phyloP scores from a whole-genome alignment of 805 yeast species.

The Candida coleopterorum region DNA sequence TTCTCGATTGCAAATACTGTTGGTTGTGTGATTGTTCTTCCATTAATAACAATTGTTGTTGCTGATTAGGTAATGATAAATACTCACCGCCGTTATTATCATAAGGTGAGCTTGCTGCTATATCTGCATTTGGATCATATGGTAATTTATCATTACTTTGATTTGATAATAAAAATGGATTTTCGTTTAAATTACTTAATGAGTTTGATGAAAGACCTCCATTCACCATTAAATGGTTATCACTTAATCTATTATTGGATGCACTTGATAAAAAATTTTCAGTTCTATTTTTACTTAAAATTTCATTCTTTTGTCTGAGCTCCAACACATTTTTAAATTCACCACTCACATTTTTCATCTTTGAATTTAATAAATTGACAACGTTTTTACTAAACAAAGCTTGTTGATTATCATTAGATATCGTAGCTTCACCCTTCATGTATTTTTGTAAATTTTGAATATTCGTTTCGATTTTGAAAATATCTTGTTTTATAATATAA shows the following conservation, averaged over 20 bases:
- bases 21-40: conserved; percentile 66
- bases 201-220: conserved; percentile 1
- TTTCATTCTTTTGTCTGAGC: conserved; percentile 77
- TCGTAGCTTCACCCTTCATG: conserved; percentile 41
- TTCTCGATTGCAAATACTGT: conserved; percentile 75
- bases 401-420: conserved; percentile 53
- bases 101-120: conserved; percentile 24
- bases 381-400: conserved; percentile 79
- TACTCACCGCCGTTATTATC: conserved; percentile 35
- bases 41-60: conserved; percentile 68
- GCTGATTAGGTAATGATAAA: conserved; percentile 77
- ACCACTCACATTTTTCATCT: conserved; percentile 87
- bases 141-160: conserved; percentile 7
- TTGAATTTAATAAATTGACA: conserved; percentile 78
- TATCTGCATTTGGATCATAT: conserved; percentile 24
- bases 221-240: conserved; percentile 16
- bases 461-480: conserved; percentile 71
- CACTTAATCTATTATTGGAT: conserved; percentile 21
- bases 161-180: conserved; percentile 27
- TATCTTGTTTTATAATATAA: conserved; percentile 79
- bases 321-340: conserved; percentile 89
- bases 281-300: conserved; percentile 73
- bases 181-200: conserved; percentile 20
- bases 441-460: conserved; percentile 57
- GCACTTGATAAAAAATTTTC: conserved; percentile 71